phyloP scores from a whole-genome alignment of 1,284 basidiomycete species.

The Kalmanozyma brasiliensis region DNA sequence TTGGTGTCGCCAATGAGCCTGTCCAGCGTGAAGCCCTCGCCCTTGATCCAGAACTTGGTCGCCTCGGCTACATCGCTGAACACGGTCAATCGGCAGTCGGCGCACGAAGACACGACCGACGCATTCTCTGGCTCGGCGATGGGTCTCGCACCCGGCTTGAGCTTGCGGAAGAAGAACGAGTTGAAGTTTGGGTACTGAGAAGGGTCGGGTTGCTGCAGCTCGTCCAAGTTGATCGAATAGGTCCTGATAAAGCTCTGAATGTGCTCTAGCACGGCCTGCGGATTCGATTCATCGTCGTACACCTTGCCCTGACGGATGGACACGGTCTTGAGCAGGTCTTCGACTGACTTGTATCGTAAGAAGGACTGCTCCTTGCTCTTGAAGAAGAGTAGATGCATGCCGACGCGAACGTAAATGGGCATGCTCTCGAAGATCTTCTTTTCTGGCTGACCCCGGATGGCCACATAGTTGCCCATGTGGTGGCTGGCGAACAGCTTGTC shows the following conservation, averaged over 20 bases:
- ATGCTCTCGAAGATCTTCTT: constrained; percentile 70
- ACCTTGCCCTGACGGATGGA: constrained; percentile 53
- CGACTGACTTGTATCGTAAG: constrained; percentile 88
- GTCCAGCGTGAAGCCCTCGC: constrained; percentile 85
- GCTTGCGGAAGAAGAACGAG: constrained; percentile 91
- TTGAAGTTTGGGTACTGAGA: constrained; percentile 82
- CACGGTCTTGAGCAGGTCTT: constrained; percentile 73
- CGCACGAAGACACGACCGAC: constrained; percentile 81
- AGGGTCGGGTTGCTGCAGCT: constrained; percentile 76
- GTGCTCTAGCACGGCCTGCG: constrained; percentile 82
- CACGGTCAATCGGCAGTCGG: constrained; percentile 93
- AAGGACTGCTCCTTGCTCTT: constrained; percentile 92
- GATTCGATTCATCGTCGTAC: constrained; percentile 85
- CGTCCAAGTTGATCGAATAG: constrained; percentile 83
- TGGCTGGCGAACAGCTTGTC: constrained; percentile 51
- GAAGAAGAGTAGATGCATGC: constrained; percentile 92
- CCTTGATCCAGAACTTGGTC: constrained; percentile 94
- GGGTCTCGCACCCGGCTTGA: constrained; percentile 84
- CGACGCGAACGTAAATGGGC: constrained; percentile 91
- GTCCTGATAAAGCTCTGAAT: constrained; percentile 90
- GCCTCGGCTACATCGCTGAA: constrained; percentile 87
- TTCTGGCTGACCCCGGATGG: constrained; percentile 47
- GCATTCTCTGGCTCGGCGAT: constrained; percentile 80
- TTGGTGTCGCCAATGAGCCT: constrained; percentile 76
- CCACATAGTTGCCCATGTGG: constrained; percentile 61